phyloP scores from a whole-genome alignment of 2,329 filamentous ascomycete genomes.

The Macrophomina tecta region DNA sequence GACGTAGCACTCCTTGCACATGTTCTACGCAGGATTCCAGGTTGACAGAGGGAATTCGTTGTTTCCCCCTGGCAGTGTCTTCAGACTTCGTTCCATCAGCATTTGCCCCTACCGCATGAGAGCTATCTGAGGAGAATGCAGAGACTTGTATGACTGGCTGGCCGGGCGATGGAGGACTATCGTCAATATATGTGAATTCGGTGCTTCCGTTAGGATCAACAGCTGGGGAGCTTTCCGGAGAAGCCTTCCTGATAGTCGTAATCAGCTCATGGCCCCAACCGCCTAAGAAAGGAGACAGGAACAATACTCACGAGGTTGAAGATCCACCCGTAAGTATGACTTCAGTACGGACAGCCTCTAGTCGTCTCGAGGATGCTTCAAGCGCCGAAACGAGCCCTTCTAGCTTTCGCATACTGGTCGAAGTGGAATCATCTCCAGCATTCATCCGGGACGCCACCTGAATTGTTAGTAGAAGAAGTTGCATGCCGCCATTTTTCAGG shows the following conservation, averaged over 20 bases:
- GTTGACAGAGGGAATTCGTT: not conserved
- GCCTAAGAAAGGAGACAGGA: not conserved
- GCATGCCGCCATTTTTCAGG: slow-evolving; percentile 2
- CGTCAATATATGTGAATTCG: slow-evolving; percentile 18
- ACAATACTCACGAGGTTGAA: not conserved
- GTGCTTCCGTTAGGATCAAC: not conserved
- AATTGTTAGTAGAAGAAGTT: not conserved
- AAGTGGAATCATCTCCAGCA: not conserved
- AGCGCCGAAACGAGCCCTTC: not conserved
- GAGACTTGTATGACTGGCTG: not conserved
- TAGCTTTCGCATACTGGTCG: not conserved
- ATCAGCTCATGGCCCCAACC: not conserved
- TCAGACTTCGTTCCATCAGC: not conserved
- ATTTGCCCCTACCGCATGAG: not conserved
- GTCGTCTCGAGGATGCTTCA: not conserved
- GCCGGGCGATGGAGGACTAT: slow-evolving; percentile 1
- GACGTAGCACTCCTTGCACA: not conserved
- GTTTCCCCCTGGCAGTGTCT: not conserved
- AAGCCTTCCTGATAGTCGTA: not conserved
- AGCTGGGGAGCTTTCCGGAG: not conserved
- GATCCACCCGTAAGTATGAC: not conserved
- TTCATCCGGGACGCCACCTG: not conserved
- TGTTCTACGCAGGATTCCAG: not conserved
- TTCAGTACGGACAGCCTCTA: not conserved
- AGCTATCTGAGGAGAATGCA: not conserved